These are phyloP conservation scores for Leishmania lainsoni DNA, from an alignment of 208 protist genomes.

Conservation along the genomic window DNA sequence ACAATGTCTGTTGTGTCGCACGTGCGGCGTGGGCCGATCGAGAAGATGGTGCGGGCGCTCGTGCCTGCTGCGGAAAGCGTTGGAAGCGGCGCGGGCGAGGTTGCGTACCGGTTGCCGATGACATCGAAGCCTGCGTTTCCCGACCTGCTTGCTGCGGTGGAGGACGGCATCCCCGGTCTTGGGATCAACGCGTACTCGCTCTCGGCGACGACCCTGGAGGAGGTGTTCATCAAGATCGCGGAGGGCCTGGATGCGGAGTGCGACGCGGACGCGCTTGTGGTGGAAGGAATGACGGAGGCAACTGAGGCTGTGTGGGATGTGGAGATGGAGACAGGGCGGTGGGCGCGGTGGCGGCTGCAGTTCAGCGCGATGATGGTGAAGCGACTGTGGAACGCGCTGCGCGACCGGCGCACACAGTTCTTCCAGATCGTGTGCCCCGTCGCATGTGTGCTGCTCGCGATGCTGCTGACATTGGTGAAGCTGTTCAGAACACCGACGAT, in stretches of 20 bases:
- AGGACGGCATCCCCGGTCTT: conserved; percentile 29
- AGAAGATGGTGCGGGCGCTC: conserved; percentile 26
- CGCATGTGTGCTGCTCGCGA: conserved; percentile 54
- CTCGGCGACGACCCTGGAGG: conserved; percentile 73
- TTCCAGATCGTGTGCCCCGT: conserved; percentile 70
- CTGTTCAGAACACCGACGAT: conserved; percentile 17
- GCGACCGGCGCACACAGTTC: conserved; percentile 53
- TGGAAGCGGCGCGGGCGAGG: conserved; percentile 40
- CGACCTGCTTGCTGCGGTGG: conserved; percentile 42
- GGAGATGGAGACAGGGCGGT: conserved; percentile 20
- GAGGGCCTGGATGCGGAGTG: conserved; percentile 6
- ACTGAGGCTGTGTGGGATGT: conserved; percentile 5
- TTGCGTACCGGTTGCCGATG: conserved; percentile 60
- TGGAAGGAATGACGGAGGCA: neutral
- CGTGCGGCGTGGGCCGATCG: conserved; percentile 25
- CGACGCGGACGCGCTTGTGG: neutral
- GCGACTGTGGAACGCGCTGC: conserved; percentile 48
- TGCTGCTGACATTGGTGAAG: conserved; percentile 49
- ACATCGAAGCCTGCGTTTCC: conserved; percentile 42
- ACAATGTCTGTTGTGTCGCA: conserved; percentile 38
- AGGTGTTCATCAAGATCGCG: conserved; percentile 72
- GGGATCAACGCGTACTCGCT: conserved; percentile 60
- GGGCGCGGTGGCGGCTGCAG: conserved; percentile 34
- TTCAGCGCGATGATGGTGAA: conserved; percentile 51
- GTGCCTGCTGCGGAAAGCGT: conserved; percentile 42